A percentile compares a stretch with the other conserved stretches of the same genome.
These are phyloP conservation scores for Coemansia sp. DNA, from an alignment of 192 early-diverging fungal genomes.

Conservation along the genomic window DNA sequence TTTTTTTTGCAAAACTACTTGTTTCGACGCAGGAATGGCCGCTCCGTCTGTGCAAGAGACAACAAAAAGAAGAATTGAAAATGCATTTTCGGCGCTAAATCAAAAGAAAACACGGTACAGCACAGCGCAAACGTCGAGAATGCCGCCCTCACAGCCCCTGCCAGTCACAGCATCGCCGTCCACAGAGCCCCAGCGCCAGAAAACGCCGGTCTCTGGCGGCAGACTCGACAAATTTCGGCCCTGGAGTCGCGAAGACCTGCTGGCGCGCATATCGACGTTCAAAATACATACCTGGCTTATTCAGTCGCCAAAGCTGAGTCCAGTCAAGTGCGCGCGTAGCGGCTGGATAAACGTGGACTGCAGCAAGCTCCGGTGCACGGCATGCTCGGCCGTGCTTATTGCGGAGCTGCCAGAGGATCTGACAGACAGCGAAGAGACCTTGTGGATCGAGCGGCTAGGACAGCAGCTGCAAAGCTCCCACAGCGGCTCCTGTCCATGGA, in stretches of 20 bases:
- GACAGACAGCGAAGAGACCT: constrained; percentile 28
- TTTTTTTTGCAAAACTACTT: not conserved
- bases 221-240: constrained; percentile 37
- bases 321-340: constrained; percentile 45
- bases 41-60: constrained; percentile 24
- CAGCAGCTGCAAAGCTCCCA: constrained; percentile 51
- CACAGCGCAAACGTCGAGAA: not conserved
- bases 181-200: not conserved
- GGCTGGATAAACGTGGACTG: constrained; percentile 52
- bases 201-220: not conserved
- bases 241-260: constrained; percentile 47
- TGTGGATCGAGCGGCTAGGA: constrained; percentile 34
- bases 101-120: constrained; percentile 25
- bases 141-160: not conserved
- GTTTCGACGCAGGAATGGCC: constrained; percentile 21
- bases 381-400: constrained; percentile 43
- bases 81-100: constrained; percentile 27
- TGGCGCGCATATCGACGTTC: constrained; percentile 47
- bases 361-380: constrained; percentile 42
- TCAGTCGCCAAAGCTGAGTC: constrained; percentile 35
- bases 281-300: constrained; percentile 52
- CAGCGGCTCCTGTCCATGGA: constrained; percentile 39
- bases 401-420: constrained; percentile 41
- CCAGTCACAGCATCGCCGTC: not conserved
- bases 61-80: constrained; percentile 41